Evolutionary conservation across 352 stramenopile species (phyloP).

Genomic region (Ophiocytium majus): DNA sequence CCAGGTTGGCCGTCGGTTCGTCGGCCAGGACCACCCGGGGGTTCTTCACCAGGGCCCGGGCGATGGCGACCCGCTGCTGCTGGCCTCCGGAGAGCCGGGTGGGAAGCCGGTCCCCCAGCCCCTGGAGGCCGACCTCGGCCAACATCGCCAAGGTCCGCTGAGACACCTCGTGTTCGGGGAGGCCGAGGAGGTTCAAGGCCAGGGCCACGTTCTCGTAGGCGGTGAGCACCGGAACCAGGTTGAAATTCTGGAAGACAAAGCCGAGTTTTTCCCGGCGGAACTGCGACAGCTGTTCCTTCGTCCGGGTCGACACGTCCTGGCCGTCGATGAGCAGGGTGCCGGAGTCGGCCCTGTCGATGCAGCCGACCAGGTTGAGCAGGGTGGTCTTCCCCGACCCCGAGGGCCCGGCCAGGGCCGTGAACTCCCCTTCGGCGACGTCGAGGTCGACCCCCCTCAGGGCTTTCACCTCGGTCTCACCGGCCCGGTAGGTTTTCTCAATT

Average conservation of each 20-base stretch:
- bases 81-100: no score
- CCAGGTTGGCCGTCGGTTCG: no score
- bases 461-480: neutral
- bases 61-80: no score
- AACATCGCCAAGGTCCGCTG: no score
- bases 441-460: neutral
- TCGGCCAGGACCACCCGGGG: no score
- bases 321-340: neutral
- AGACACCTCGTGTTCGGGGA: no score
- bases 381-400: neutral
- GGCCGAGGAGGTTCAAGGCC: constrained; percentile 12
- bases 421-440: neutral
- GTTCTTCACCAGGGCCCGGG: no score
- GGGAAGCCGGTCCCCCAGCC: no score
- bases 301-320: neutral
- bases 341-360: neutral
- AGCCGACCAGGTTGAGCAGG: neutral
- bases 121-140: no score
- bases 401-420: neutral
- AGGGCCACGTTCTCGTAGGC: constrained; percentile 24
- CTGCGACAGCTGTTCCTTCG: neutral
- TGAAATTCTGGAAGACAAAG: constrained; percentile 35
- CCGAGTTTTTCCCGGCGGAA: constrained; percentile 30
- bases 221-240: constrained; percentile 25
- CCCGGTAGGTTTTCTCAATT: neutral